Evolutionary conservation across 2,329 filamentous ascomycete species (phyloP).

Genomic region (Cryoendolithus antarcticus): DNA sequence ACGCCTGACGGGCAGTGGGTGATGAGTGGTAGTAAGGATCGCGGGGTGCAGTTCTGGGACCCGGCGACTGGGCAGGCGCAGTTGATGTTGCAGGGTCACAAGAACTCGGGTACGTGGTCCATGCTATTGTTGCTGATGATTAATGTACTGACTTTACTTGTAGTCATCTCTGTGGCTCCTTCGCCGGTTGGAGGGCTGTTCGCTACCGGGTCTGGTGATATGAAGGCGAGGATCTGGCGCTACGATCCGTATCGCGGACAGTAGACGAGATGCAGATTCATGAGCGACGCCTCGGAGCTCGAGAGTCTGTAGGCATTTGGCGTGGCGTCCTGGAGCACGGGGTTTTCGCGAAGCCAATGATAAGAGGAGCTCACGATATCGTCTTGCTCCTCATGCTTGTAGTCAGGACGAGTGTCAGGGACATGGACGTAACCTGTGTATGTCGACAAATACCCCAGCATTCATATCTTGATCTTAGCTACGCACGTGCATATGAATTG

Average conservation of each 20-base stretch:
- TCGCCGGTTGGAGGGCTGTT: slow-evolving; percentile 81
- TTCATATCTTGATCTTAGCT: too few relatives aligned
- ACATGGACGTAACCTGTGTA: too few relatives aligned
- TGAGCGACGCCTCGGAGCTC: too few relatives aligned
- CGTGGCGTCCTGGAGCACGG: too few relatives aligned
- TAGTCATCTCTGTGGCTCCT: slow-evolving; percentile 90
- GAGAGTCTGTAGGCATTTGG: too few relatives aligned
- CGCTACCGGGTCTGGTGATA: slow-evolving; percentile 92
- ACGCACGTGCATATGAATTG: too few relatives aligned
- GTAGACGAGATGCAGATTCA: not conserved
- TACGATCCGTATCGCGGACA: slow-evolving; percentile 33
- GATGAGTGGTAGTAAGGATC: slow-evolving; percentile 91
- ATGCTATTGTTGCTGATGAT: slow-evolving; percentile 9
- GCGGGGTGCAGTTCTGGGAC: slow-evolving; percentile 98
- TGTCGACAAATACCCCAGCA: too few relatives aligned
- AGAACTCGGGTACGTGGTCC: slow-evolving; percentile 62
- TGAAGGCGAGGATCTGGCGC: slow-evolving; percentile 95
- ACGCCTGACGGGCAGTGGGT: slow-evolving; percentile 94
- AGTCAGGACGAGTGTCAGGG: too few relatives aligned
- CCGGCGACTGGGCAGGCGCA: slow-evolving; percentile 85
- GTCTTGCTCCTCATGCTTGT: too few relatives aligned
- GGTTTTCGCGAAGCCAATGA: too few relatives aligned
- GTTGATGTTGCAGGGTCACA: slow-evolving; percentile 97
- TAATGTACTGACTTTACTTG: slow-evolving; percentile 4
- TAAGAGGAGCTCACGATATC: too few relatives aligned